Evolutionary conservation across 2,329 filamentous ascomycete genomes (phyloP), one percentile per base, ranked within the genome.

Genomic region (Botrytis tulipae): DNA sequence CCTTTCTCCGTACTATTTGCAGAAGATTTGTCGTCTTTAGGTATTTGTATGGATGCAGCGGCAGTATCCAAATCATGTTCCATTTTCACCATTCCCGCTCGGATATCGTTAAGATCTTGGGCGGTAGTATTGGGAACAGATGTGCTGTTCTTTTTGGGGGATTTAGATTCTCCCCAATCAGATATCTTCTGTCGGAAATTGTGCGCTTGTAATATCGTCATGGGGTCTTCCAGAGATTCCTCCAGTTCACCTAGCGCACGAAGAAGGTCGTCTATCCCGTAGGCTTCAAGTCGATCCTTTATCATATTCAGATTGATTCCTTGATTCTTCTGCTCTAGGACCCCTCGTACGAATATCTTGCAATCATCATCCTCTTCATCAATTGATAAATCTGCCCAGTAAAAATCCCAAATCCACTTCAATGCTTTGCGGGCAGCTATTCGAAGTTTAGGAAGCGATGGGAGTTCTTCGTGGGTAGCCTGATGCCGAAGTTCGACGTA

Each of bases 401-500:
- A 98, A 82, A 93, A 93, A 71, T 90, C 87, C 93, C 93, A 97
- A 70, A 98, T 90, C 95, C 95, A 98, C 62, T 86, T 85, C 75
- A 98, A 85, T 1, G 92, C 93, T 78, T 91, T 89, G 76, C 86
- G 84, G 1, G 92, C 89, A 1, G 92, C 92, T 51, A 87, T 86
- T 70, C 93, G 88, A 75, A 98, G 84, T 76, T 93, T 90, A 18
- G 88, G 86, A 71, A 97, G 84, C 1, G 91, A 90, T 0, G 95
- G 95, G 73, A 97, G 84, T 80, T 94, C 92, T 82, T 97, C 93
- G 82, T 98, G 95, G 59, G 94, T 97, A 61, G 93, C 93, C 83
- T 97, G 93, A 82, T 98, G 95, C 63, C 95, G 89, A 74, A 97
- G 85, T 84, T 97, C 94, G 71, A 98, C 94, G 82, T 97, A 97